A percentile compares a stretch with the other conserved stretches of the same genome.
These are phyloP conservation scores for Suillus subaureus DNA, from an alignment of 768 basidiomycete species.

Conservation along the genomic window DNA sequence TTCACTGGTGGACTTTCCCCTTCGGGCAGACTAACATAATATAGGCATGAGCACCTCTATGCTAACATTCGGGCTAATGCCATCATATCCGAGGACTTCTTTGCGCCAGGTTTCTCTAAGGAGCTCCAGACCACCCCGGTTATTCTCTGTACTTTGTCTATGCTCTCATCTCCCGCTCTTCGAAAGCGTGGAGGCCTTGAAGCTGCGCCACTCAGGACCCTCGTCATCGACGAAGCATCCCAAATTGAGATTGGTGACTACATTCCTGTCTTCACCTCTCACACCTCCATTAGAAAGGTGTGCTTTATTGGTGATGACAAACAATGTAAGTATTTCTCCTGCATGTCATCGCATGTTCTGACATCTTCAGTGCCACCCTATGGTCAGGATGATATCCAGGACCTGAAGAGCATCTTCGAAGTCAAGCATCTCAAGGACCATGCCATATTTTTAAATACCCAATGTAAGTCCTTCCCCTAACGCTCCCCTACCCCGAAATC, in stretches of 20 bases:
- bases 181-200: conserved; percentile 22
- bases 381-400: conserved; percentile 69
- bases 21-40: conserved; percentile 10
- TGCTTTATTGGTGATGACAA: conserved; percentile 70
- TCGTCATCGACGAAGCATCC: conserved; percentile 68
- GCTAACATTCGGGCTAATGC: conserved; percentile 45
- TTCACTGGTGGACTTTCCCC: conserved; percentile 4
- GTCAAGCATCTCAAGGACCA: conserved; percentile 54
- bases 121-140: conserved; percentile 48
- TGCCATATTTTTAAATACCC: conserved; percentile 65
- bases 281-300: conserved; percentile 46
- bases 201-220: conserved; percentile 42
- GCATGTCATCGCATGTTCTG: conserved; percentile 32
- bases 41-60: conserved; percentile 85
- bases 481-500: conserved; percentile 7
- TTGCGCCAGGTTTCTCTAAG: conserved; percentile 23
- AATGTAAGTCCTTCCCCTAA: conserved; percentile 52
- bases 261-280: conserved; percentile 40
- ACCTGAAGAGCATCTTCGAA: conserved; percentile 79
- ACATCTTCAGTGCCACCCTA: conserved; percentile 72
- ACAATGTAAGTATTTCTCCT: conserved; percentile 48
- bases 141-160: conserved; percentile 75
- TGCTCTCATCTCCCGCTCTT: conserved; percentile 54
- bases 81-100: conserved; percentile 49
- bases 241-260: conserved; percentile 63